Evolutionary conservation across 1,284 basidiomycete species (phyloP).

Genomic region (Pseudozyma flocculosa): DNA sequence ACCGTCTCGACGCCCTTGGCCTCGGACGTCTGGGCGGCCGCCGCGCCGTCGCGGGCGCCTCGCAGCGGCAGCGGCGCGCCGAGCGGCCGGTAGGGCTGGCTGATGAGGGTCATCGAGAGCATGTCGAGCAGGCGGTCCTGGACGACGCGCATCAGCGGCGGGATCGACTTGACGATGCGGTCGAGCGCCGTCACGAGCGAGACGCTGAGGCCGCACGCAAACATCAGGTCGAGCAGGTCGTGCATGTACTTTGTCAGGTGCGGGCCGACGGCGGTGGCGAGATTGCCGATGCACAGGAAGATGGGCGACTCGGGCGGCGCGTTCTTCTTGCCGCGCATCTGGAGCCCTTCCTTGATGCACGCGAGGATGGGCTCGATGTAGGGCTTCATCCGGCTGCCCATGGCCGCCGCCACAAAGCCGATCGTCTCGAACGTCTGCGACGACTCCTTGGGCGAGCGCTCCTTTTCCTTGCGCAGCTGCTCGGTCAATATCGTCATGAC

Average conservation of each 20-base stretch:
- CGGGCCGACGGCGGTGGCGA: slow-evolving; percentile 91
- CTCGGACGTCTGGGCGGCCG: slow-evolving; percentile 61
- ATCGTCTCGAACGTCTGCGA: slow-evolving; percentile 80
- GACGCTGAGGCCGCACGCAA: slow-evolving; percentile 88
- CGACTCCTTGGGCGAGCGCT: slow-evolving; percentile 43
- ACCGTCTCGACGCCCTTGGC: slow-evolving; percentile 67
- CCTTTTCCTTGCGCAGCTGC: slow-evolving; percentile 47
- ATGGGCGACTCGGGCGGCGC: slow-evolving; percentile 91
- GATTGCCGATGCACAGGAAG: slow-evolving; percentile 96
- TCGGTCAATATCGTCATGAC: slow-evolving; percentile 49
- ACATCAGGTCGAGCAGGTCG: slow-evolving; percentile 95
- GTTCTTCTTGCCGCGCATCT: slow-evolving; percentile 85
- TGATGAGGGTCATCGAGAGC: slow-evolving; percentile 51
- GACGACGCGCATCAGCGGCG: slow-evolving; percentile 84
- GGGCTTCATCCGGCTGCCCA: slow-evolving; percentile 90
- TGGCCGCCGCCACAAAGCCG: slow-evolving; percentile 87
- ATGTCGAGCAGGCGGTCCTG: slow-evolving; percentile 68
- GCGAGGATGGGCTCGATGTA: slow-evolving; percentile 90
- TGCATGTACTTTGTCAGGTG: slow-evolving; percentile 93
- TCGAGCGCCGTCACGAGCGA: slow-evolving; percentile 82
- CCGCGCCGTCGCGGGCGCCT: slow-evolving; percentile 17
- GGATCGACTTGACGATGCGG: slow-evolving; percentile 83
- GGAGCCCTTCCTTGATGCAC: slow-evolving; percentile 84
- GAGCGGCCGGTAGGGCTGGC: slow-evolving; percentile 51
- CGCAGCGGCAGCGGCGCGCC: slow-evolving; percentile 37